These are phyloP conservation scores for Pogostemon cablin DNA, from an alignment of 257 asterid species.

Conservation along the genomic window DNA sequence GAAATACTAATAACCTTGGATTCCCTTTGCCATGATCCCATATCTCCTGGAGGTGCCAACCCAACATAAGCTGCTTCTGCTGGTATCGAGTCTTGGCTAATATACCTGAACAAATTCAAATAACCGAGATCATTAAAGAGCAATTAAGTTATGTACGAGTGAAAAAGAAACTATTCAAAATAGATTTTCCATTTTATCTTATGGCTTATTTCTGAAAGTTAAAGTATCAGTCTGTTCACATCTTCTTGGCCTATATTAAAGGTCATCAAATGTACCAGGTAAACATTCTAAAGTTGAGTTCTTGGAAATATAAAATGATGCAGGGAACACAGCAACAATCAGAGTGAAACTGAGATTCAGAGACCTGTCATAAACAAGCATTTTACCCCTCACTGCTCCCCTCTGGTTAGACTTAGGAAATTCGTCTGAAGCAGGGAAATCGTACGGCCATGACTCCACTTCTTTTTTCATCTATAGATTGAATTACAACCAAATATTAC, in stretches of 20 bases:
- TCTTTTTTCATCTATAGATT: conserved; percentile 52
- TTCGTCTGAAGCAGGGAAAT: conserved; percentile 61
- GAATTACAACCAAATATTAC: conserved; percentile 2
- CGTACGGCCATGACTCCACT: conserved; percentile 72
- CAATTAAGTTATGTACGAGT: conserved; percentile 4
- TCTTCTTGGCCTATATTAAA: conserved; percentile 5
- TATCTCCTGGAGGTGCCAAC: conserved; percentile 64
- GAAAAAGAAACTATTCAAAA: neutral
- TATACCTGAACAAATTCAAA: conserved; percentile 39
- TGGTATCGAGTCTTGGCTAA: conserved; percentile 37
- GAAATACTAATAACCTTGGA: conserved; percentile 47
- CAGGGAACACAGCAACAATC: neutral
- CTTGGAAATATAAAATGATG: neutral
- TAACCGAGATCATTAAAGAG: neutral
- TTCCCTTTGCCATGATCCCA: conserved; percentile 81
- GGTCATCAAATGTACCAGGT: neutral
- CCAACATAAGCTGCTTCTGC: conserved; percentile 67
- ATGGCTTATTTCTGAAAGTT: conserved; percentile 16
- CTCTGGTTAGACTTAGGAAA: conserved; percentile 56
- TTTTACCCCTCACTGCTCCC: conserved; percentile 57
- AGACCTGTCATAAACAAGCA: conserved; percentile 62
- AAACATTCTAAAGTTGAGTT: conserved; percentile 14
- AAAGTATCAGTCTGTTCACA: neutral
- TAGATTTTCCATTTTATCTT: conserved; percentile 13
- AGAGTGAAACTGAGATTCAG: conserved; percentile 20